A percentile compares a stretch with the other conserved stretches of the same genome.
Conservation (phyloP, 257 asterid species). For the Penstemon davidsonii region DNA sequence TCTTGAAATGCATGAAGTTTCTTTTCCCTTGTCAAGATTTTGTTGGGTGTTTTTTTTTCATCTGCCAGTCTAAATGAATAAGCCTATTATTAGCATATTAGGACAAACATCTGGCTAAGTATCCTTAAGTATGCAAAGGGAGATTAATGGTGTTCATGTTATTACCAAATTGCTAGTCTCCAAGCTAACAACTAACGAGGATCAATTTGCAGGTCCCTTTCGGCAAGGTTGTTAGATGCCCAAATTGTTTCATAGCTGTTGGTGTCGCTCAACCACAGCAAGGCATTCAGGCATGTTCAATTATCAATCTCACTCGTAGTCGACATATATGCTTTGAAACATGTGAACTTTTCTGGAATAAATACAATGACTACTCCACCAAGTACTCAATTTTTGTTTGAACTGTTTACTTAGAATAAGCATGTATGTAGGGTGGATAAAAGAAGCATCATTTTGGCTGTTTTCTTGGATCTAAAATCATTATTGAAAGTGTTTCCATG, state of each 20-base stretch:
- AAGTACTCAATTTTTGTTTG: slow-evolving; percentile 7
- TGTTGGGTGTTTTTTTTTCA: not conserved
- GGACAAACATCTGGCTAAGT: not conserved
- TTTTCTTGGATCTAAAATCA: not conserved
- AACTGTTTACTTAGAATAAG: not conserved
- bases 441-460: not conserved
- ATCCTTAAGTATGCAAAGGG: slow-evolving; percentile 11
- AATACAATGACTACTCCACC: not conserved
- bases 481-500: slow-evolving; percentile 12
- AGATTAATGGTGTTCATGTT: not conserved
- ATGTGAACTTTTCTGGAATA: slow-evolving; percentile 5
- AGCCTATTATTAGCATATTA: not conserved
- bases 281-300: slow-evolving; percentile 80
- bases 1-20: not conserved
- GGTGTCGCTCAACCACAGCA: slow-evolving; percentile 95
- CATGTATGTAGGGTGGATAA: slow-evolving; percentile 2
- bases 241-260: slow-evolving; percentile 77
- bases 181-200: not conserved
- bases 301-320: slow-evolving; percentile 12
- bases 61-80: not conserved
- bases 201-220: slow-evolving; percentile 71
- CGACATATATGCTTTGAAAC: not conserved
- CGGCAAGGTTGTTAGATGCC: slow-evolving; percentile 91
- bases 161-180: slow-evolving; percentile 8
- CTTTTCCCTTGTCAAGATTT: not conserved